Conservation (phyloP, 1,284 basidiomycete species). For the Apiotrichum porosum region DNA sequence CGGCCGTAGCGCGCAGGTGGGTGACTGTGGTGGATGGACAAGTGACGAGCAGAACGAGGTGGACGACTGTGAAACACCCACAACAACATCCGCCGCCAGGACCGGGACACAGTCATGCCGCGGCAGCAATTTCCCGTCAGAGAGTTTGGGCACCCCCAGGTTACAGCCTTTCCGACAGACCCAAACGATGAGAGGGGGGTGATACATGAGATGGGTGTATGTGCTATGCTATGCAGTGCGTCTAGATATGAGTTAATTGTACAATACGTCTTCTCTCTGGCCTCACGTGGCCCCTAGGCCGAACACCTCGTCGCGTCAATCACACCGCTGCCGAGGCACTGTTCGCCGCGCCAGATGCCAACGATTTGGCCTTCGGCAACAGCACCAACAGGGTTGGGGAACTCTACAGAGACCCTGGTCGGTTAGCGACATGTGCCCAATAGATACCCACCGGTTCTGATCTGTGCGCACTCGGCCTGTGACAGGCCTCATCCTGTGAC, state of each 20-base stretch:
- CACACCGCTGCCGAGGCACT: slow-evolving; percentile 78
- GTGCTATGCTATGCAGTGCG: slow-evolving; percentile 2
- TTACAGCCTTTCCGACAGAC: no score
- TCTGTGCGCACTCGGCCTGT: slow-evolving; percentile 28
- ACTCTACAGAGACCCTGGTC: slow-evolving; percentile 50
- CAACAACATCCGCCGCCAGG: no score
- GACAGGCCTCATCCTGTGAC: slow-evolving; percentile 63
- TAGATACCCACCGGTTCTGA: slow-evolving; percentile 2
- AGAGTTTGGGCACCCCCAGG: no score
- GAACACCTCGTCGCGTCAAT: slow-evolving; percentile 51
- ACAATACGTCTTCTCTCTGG: neutral
- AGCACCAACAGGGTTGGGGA: slow-evolving; percentile 60
- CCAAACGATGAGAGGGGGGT: no score
- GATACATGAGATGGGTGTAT: neutral
- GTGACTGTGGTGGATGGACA: no score
- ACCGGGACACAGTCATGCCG: no score
- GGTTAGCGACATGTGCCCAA: slow-evolving; percentile 6
- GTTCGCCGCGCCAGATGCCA: slow-evolving; percentile 65
- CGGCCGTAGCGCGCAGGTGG: no score
- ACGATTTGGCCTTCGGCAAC: slow-evolving; percentile 78
- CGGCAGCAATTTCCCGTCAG: no score
- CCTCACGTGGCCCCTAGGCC: neutral
- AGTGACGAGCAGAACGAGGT: no score
- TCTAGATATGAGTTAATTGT: neutral
- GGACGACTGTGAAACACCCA: no score